phyloP scores from a whole-genome alignment of 2,329 filamentous ascomycete species.

The Fusarium oxysporum region DNA sequence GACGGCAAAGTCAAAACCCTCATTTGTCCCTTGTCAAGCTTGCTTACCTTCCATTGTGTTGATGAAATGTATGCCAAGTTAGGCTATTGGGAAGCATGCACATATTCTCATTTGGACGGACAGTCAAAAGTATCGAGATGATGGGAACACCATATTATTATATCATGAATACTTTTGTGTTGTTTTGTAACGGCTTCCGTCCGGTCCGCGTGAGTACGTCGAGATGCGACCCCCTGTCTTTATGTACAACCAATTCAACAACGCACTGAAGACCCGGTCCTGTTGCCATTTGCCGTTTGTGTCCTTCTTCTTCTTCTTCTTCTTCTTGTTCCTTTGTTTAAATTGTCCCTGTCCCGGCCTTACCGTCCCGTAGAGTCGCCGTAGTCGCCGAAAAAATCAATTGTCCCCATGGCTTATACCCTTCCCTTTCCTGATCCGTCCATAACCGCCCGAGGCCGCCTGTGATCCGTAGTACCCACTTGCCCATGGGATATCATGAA shows the following conservation, averaged over 20 bases:
- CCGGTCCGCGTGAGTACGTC: conserved; percentile 18
- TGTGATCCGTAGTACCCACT: conserved; percentile 42
- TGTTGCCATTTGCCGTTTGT: conserved; percentile 41
- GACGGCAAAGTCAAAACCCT: conserved; percentile 2
- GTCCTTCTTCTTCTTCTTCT: conserved; percentile 13
- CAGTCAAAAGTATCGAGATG: conserved; percentile 1
- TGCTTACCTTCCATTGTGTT: background rate
- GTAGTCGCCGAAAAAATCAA: conserved; percentile 35
- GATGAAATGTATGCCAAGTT: background rate
- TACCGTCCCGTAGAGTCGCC: conserved; percentile 34
- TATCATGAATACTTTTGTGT: conserved; percentile 36
- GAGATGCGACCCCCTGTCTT: conserved; percentile 15
- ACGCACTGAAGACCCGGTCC: conserved; percentile 38
- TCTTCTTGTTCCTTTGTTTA: conserved; percentile 12
- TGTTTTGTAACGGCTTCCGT: conserved; percentile 16
- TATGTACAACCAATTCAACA: conserved; percentile 38
- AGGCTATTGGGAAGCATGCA: background rate
- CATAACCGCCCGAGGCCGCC: conserved; percentile 38
- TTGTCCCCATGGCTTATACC: conserved; percentile 32
- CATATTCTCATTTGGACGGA: background rate
- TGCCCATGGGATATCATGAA: conserved; percentile 46
- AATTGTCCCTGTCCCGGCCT: conserved; percentile 16
- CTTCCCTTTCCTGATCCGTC: conserved; percentile 34
- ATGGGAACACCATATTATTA: conserved; percentile 33
- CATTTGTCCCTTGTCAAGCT: background rate